These are phyloP conservation scores for Sarcodon aspratus DNA, from an alignment of 768 basidiomycete genomes.

Conservation along the genomic window DNA sequence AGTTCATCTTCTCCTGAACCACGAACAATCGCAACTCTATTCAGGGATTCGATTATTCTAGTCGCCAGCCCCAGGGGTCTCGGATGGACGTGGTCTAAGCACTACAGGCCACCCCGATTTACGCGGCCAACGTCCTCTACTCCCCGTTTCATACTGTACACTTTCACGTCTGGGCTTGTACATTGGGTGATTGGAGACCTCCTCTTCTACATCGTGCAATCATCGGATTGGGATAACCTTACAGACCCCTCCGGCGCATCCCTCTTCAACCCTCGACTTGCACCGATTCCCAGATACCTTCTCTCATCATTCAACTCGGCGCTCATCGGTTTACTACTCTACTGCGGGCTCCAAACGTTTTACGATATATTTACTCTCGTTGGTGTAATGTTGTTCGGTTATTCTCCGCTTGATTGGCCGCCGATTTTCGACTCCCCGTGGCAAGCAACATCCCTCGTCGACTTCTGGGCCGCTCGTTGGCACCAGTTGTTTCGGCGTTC, in stretches of 20 bases:
- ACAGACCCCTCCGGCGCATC: slow-evolving; percentile 16
- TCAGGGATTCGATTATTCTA: too few species aligned
- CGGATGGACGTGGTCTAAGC: too few species aligned
- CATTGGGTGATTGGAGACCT: too few species aligned
- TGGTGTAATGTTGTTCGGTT: slow-evolving; percentile 16
- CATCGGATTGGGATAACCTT: too few species aligned
- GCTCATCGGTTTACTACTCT: slow-evolving; percentile 3
- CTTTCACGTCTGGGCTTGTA: too few species aligned
- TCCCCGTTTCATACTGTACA: too few species aligned
- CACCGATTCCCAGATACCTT: slow-evolving; percentile 20
- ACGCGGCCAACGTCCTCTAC: too few species aligned
- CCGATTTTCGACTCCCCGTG: slow-evolving; percentile 22
- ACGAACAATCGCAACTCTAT: too few species aligned
- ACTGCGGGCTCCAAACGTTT: slow-evolving; percentile 6
- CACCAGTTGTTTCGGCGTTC: slow-evolving; percentile 22
- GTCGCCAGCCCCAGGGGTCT: too few species aligned
- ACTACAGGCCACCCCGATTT: too few species aligned
- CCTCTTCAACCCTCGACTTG: slow-evolving; percentile 24
- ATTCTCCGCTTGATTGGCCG: slow-evolving; percentile 20
- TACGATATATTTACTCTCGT: slow-evolving; percentile 15
- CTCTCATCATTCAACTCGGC: not conserved
- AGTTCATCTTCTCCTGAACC: too few species aligned
- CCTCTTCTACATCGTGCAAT: too few species aligned
- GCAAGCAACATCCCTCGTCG: slow-evolving; percentile 21
- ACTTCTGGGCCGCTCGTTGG: slow-evolving; percentile 29